phyloP scores from a whole-genome alignment of 169 alveolate genomes.

The Eimeria sp. region DNA sequence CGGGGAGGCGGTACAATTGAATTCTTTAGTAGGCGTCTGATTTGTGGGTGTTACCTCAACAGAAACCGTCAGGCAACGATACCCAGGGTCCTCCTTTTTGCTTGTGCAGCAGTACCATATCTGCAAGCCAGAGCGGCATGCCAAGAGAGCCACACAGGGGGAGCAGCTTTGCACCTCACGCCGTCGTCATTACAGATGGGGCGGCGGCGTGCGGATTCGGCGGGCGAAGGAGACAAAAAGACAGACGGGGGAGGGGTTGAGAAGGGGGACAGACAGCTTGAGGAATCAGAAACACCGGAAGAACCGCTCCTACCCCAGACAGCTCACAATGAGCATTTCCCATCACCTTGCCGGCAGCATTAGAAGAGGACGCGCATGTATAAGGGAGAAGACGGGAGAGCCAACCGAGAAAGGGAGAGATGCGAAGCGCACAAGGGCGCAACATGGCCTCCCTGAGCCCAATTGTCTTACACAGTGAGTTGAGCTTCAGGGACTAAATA shows the following conservation, averaged over 20 bases:
- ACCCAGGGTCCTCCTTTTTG: background rate
- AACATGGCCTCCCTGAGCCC: conserved; percentile 26
- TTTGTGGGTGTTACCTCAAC: background rate
- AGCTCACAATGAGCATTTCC: conserved; percentile 17
- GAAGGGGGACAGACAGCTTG: background rate
- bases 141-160: conserved; percentile 18
- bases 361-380: background rate
- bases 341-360: conserved; percentile 31
- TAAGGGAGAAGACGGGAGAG: conserved; percentile 22
- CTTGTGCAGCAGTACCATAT: background rate
- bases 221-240: background rate
- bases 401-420: background rate
- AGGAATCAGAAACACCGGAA: conserved; percentile 39
- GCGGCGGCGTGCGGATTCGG: conserved; percentile 34
- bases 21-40: background rate
- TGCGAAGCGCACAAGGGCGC: conserved; percentile 1
- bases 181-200: conserved; percentile 17
- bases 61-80: background rate
- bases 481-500: conserved; percentile 34
- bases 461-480: background rate
- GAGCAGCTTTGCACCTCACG: conserved; percentile 26
- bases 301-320: background rate
- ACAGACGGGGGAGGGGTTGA: background rate
- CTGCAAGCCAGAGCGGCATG: background rate
- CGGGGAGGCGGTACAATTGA: conserved; percentile 3